These are phyloP conservation scores for Erysimum cheiri DNA, from an alignment of 441 rosid genomes.

Conservation along the genomic window DNA sequence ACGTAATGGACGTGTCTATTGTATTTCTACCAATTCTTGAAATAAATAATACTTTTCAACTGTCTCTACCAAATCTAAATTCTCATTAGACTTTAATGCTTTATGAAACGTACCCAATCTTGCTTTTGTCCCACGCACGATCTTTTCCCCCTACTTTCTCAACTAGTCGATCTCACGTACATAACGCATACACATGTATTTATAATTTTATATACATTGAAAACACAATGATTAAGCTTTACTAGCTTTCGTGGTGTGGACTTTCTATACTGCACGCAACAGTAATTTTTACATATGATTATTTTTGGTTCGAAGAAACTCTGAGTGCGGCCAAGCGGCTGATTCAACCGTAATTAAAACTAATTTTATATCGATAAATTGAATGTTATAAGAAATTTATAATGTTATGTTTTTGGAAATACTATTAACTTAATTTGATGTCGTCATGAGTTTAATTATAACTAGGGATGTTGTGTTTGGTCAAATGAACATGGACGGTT, in stretches of 20 bases:
- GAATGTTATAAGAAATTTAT: background rate
- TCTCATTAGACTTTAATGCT: slow-evolving; percentile 18
- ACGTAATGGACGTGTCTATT: slow-evolving; percentile 8
- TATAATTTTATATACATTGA: background rate
- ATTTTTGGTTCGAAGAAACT: background rate
- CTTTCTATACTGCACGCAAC: background rate
- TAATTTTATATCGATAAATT: background rate
- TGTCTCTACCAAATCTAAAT: slow-evolving; percentile 17
- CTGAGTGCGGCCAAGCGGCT: background rate
- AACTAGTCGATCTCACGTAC: slow-evolving; percentile 4
- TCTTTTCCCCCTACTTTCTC: background rate
- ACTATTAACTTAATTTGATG: background rate
- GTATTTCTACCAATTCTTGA: slow-evolving; percentile 2
- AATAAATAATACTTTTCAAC: background rate
- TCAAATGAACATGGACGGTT: background rate
- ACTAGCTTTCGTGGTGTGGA: background rate
- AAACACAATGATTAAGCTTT: background rate
- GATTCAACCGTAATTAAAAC: background rate
- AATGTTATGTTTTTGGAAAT: background rate
- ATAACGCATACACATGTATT: background rate
- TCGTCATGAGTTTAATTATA: background rate
- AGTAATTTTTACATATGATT: background rate
- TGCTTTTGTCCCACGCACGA: slow-evolving; percentile 28
- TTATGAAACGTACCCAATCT: slow-evolving; percentile 17
- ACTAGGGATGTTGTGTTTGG: background rate